phyloP scores from a whole-genome alignment of 345 rosid genomes.

The Adansonia digitata region DNA sequence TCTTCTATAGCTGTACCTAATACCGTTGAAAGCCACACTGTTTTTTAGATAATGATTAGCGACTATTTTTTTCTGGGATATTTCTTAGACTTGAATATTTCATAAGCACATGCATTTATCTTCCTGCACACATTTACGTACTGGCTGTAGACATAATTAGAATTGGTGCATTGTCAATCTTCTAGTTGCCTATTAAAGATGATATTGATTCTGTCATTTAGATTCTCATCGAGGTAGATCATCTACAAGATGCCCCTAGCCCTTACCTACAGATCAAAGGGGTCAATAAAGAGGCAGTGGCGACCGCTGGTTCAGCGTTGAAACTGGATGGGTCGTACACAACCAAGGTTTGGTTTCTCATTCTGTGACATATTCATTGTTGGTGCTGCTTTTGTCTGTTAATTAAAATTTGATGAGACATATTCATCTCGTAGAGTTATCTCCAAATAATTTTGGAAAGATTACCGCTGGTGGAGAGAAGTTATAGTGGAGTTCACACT shows the following conservation, averaged over 20 bases:
- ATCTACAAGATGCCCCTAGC: slow-evolving; percentile 73
- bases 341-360: slow-evolving; percentile 61
- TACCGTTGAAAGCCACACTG: neutral
- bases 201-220: slow-evolving; percentile 20
- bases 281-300: slow-evolving; percentile 84
- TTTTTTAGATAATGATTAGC: neutral
- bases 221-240: slow-evolving; percentile 95
- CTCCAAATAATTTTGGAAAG: slow-evolving; percentile 87
- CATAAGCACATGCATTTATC: too few species aligned
- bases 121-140: neutral
- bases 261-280: slow-evolving; percentile 98
- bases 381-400: neutral
- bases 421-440: slow-evolving; percentile 55
- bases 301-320: slow-evolving; percentile 85
- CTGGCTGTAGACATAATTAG: slow-evolving; percentile 27
- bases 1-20: neutral
- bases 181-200: neutral
- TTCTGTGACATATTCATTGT: neutral
- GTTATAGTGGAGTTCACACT: slow-evolving; percentile 64
- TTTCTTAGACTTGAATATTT: neutral
- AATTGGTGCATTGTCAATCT: neutral
- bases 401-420: neutral
- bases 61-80: neutral
- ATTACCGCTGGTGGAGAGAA: slow-evolving; percentile 64
- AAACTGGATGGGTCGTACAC: slow-evolving; percentile 91